These are phyloP conservation scores for Colletotrichum lupini DNA, from an alignment of 2,329 filamentous ascomycete genomes.

Conservation along the genomic window DNA sequence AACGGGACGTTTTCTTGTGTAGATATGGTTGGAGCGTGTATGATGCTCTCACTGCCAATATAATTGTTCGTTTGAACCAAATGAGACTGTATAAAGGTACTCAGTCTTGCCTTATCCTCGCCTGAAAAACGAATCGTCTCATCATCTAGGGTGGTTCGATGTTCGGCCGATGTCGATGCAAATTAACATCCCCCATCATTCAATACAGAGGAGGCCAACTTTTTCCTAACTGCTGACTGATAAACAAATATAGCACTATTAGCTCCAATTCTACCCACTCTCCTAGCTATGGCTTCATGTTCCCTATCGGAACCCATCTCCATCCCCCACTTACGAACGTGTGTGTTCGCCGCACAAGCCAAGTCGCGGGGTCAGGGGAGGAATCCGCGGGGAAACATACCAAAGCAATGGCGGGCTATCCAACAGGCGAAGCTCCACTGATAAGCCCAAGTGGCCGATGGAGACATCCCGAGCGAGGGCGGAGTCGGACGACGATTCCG, in stretches of 20 bases:
- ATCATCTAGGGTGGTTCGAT: constrained; percentile 9
- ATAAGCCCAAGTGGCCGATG: constrained; percentile 4
- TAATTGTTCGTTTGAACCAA: background rate
- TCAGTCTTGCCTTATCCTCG: background rate
- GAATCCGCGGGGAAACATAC: background rate
- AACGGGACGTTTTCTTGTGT: background rate
- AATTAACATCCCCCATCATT: background rate
- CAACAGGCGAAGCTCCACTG: background rate
- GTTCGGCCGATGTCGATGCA: background rate
- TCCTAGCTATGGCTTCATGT: too few species aligned
- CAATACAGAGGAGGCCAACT: background rate
- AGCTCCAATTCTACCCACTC: background rate
- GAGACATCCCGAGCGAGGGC: background rate
- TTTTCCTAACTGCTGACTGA: background rate
- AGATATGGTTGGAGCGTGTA: background rate
- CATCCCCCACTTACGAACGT: constrained; percentile 19
- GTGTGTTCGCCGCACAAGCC: background rate
- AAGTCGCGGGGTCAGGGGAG: background rate
- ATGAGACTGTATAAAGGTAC: background rate
- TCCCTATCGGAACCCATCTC: background rate
- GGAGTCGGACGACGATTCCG: background rate
- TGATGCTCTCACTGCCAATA: too few species aligned
- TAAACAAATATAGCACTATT: background rate
- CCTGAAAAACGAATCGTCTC: background rate
- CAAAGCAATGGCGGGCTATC: background rate